Evolutionary conservation across 2,329 filamentous ascomycete species (phyloP), one percentile per base, ranked within the genome.

Genomic region (Nigrospora sphaerica): DNA sequence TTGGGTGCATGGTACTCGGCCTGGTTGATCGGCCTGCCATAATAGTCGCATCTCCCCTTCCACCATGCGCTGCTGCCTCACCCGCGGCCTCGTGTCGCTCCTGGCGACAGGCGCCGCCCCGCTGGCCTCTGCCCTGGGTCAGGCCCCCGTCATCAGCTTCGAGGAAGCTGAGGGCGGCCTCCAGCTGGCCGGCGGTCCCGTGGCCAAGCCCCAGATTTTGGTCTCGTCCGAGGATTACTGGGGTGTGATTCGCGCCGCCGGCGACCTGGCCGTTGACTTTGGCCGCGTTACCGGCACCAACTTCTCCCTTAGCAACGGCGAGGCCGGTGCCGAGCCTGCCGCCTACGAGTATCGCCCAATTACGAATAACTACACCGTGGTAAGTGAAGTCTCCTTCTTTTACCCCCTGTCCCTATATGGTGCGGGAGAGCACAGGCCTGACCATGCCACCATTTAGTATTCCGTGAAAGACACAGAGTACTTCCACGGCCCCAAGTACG

Each of bases 251-350:
- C 75, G 83, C 23, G 82, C 81, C 6, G 84, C 81, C 0, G 72
- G 80, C 35, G 84, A 88, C 61, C 71, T 88, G 11, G 81, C 82
- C 0, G 57, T 70, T 4, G 85, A 88, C 61, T 85, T 88, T 64
- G 83, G 83, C 14, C 77, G 80, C n/a, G 82, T 87, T 5, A 86
- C 82, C 0, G 82, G 83, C 10, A 73, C 66, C 23, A 85, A 85
- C 60, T 76, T 82, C 47, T 78, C 80, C 1, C 65, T 81, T 4
- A 75, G 74, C 54, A 78, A 78, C 31, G 73, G 72, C 12, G 57
- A 66, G 47, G 54, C 48, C 4, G 60, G 56, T 3, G 62, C 70
- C 0, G 51, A 53, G 0, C 64, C 70, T 0, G 69, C 67, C 2
- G 47, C 49, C 3, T 77, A 75, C 44, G 58, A 53, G 12, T 76